Evolutionary conservation across 306 rosid species (phyloP).

Genomic region (Vigna reflexopilosa): DNA sequence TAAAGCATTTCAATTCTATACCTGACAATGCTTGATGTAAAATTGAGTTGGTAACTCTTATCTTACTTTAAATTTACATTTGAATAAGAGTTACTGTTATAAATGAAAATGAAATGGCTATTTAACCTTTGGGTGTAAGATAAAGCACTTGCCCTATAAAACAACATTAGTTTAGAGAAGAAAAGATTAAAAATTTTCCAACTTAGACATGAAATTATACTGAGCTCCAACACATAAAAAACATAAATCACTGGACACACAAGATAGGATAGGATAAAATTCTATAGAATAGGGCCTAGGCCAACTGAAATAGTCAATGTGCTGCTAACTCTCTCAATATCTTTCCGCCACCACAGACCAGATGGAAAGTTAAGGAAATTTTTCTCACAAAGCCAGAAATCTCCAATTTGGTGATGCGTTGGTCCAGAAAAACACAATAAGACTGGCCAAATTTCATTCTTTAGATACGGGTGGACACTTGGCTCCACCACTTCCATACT

Average conservation of each 20-base stretch:
- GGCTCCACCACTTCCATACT: conserved; percentile 77
- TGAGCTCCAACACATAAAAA: conserved; percentile 37
- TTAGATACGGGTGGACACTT: conserved; percentile 94
- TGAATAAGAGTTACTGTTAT: too few relatives aligned
- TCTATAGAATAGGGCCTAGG: conserved; percentile 25
- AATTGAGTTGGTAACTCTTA: too few relatives aligned
- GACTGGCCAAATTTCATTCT: conserved; percentile 60
- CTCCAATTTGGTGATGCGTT: conserved; percentile 58
- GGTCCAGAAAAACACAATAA: conserved; percentile 66
- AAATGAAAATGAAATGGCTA: neutral
- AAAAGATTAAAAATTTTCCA: conserved; percentile 18
- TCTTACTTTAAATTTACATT: too few relatives aligned
- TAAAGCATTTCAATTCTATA: too few relatives aligned
- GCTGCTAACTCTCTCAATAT: conserved; percentile 58
- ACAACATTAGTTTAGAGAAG: neutral
- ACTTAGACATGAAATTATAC: conserved; percentile 30
- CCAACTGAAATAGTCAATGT: conserved; percentile 52
- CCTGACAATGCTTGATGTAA: too few relatives aligned
- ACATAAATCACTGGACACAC: conserved; percentile 50
- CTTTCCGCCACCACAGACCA: conserved; percentile 60
- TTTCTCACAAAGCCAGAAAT: conserved; percentile 55
- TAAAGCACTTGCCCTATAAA: conserved; percentile 17
- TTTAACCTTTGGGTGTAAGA: neutral
- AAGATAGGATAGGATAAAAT: conserved; percentile 41
- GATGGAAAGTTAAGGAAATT: conserved; percentile 50